Conservation (phyloP, 257 asterid genomes). For the Petunia secreta region DNA sequence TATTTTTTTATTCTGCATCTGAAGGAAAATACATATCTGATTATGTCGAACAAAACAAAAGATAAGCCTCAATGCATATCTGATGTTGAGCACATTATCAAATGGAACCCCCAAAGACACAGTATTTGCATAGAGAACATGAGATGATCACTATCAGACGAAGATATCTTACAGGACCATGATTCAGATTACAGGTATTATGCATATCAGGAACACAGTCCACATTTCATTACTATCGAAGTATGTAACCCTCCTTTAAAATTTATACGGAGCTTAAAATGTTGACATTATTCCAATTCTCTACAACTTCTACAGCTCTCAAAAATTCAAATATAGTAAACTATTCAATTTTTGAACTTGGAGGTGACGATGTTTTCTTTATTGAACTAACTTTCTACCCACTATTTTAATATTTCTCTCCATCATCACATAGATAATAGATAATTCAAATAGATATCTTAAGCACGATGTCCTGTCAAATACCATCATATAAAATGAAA, state of each 20-base stretch:
- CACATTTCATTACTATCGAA: neutral
- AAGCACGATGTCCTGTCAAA: neutral
- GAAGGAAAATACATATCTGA: neutral
- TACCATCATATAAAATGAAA: no score
- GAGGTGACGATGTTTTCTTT: slow-evolving; percentile 10
- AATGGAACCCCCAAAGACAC: neutral
- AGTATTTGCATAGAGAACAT: neutral
- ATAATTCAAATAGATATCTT: neutral
- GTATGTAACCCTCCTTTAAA: neutral
- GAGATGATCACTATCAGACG: neutral
- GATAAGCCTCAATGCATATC: neutral
- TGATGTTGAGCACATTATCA: neutral
- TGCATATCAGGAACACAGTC: neutral
- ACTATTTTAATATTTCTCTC: neutral
- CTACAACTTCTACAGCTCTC: neutral
- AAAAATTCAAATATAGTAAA: neutral
- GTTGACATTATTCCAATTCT: slow-evolving; percentile 9
- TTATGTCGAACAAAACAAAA: neutral
- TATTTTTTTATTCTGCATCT: neutral
- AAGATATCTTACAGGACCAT: neutral
- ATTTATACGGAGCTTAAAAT: neutral
- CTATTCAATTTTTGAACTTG: neutral
- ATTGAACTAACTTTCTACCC: neutral
- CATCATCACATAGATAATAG: neutral
- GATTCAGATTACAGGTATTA: neutral